phyloP scores from a whole-genome alignment of 768 basidiomycete species.

The Lactifluus subvellereus region DNA sequence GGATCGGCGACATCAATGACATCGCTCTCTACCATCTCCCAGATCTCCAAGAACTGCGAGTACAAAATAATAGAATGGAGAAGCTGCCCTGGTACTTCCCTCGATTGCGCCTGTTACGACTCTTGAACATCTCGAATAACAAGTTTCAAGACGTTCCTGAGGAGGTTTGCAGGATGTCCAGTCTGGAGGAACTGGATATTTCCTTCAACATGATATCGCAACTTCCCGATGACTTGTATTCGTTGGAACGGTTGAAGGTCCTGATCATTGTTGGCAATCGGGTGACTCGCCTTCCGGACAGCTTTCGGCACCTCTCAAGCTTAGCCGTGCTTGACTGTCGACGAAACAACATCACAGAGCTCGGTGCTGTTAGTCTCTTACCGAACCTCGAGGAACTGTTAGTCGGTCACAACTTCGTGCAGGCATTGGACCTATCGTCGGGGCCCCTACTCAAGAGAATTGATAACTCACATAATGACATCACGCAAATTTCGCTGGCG shows the following conservation, averaged over 20 bases:
- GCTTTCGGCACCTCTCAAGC: constrained; percentile 48
- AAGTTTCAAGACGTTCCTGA: constrained; percentile 73
- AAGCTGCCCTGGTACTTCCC: constrained; percentile 83
- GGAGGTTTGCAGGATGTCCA: constrained; percentile 65
- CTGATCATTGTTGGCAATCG: constrained; percentile 85
- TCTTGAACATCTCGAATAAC: constrained; percentile 94
- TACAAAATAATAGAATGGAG: constrained; percentile 91
- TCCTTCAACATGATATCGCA: constrained; percentile 89
- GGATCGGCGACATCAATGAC: constrained; percentile 83
- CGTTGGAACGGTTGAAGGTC: constrained; percentile 59
- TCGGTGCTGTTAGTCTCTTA: constrained; percentile 61
- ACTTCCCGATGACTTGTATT: constrained; percentile 75
- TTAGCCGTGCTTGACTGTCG: constrained; percentile 77
- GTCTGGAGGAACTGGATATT: constrained; percentile 81
- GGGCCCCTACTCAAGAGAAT: constrained; percentile 61
- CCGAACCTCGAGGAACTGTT: constrained; percentile 61
- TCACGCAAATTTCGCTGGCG: constrained; percentile 66
- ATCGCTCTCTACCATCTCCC: constrained; percentile 74
- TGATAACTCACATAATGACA: constrained; percentile 83
- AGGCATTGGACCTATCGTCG: constrained; percentile 71
- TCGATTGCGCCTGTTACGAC: constrained; percentile 59
- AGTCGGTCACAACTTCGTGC: constrained; percentile 80
- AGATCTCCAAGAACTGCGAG: constrained; percentile 57
- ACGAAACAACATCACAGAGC: constrained; percentile 75
- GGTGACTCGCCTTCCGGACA: constrained; percentile 62